A percentile compares a stretch with the other conserved stretches of the same genome.
Evolutionary conservation across 805 yeast species (phyloP).

Genomic region (Candida nanaspora): DNA sequence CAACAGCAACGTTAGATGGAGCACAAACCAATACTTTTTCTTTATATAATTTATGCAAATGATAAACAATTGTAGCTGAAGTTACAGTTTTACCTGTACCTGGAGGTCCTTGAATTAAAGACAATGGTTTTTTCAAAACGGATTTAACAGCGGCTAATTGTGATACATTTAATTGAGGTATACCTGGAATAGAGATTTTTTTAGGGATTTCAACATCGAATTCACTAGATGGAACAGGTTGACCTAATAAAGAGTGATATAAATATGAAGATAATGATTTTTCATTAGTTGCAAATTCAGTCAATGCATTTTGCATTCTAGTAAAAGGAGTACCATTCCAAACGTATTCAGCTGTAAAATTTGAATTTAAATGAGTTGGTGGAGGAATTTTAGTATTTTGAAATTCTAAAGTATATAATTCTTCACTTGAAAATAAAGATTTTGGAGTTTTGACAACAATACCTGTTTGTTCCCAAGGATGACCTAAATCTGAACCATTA

Average conservation of each 20-base stretch:
- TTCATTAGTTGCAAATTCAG: slow-evolving; percentile 59
- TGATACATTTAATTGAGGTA: slow-evolving; percentile 66
- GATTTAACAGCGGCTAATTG: slow-evolving; percentile 71
- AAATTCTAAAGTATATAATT: slow-evolving; percentile 58
- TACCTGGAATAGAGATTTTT: slow-evolving; percentile 55
- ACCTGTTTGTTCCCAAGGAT: slow-evolving; percentile 70
- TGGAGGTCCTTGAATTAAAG: slow-evolving; percentile 92
- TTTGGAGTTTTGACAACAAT: slow-evolving; percentile 66
- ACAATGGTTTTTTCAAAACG: slow-evolving; percentile 64
- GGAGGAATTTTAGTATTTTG: slow-evolving; percentile 37
- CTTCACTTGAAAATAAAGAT: slow-evolving; percentile 46
- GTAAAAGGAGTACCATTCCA: slow-evolving; percentile 84
- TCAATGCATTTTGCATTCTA: slow-evolving; percentile 78
- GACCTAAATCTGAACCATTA: slow-evolving; percentile 40
- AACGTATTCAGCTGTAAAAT: slow-evolving; percentile 77
- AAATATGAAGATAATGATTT: slow-evolving; percentile 66
- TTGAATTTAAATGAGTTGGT: slow-evolving; percentile 52
- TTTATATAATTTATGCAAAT: slow-evolving; percentile 53
- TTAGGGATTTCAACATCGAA: slow-evolving; percentile 58
- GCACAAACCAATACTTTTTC: slow-evolving; percentile 82
- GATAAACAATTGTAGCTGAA: slow-evolving; percentile 81
- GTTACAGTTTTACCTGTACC: slow-evolving; percentile 96
- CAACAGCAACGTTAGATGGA: slow-evolving; percentile 93
- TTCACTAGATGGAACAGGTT: slow-evolving; percentile 57
- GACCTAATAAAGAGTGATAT: slow-evolving; percentile 76